A percentile compares a stretch with the other conserved stretches of the same genome.
phyloP scores from a whole-genome alignment of 2,329 filamentous ascomycete species.

The Ilyonectria robusta region DNA sequence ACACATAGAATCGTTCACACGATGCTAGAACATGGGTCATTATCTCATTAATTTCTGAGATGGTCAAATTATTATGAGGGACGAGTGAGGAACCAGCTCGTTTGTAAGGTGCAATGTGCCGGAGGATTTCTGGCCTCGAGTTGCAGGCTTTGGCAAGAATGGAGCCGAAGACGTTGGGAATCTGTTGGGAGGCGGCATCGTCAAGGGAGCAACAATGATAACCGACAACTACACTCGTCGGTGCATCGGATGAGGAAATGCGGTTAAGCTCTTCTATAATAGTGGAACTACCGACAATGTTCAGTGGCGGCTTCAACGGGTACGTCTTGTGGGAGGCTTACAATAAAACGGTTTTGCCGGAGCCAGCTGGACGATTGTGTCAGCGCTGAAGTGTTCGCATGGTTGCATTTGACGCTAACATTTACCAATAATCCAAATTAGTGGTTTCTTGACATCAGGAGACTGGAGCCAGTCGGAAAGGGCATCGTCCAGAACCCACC shows the following conservation, averaged over 20 bases:
- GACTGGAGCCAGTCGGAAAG: constrained; percentile 36
- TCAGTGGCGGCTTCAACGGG: not conserved
- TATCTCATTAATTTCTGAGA: constrained; percentile 31
- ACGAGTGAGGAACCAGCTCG: constrained; percentile 28
- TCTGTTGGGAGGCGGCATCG: constrained; percentile 45
- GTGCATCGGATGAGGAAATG: constrained; percentile 9
- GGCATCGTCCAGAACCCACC: constrained; percentile 37
- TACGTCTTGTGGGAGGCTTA: constrained; percentile 11
- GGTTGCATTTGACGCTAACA: constrained; percentile 26
- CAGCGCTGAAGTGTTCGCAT: not conserved
- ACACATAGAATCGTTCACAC: constrained; percentile 36
- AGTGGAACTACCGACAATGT: constrained; percentile 35
- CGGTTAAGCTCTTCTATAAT: constrained; percentile 39
- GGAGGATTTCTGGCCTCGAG: constrained; percentile 30
- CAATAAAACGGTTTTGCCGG: constrained; percentile 49
- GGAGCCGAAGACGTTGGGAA: constrained; percentile 48
- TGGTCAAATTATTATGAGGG: constrained; percentile 38
- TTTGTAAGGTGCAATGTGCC: constrained; percentile 36
- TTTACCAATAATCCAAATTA: constrained; percentile 46
- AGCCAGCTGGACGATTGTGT: constrained; percentile 38
- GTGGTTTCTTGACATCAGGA: constrained; percentile 27
- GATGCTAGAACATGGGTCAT: constrained; percentile 28
- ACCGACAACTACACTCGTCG: constrained; percentile 33
- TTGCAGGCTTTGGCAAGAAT: constrained; percentile 43
- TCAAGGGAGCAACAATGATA: constrained; percentile 46